Percentiles rank a stretch among this genome's conserved stretches.
Evolutionary conservation across 441 rosid species (phyloP).

Genomic region (Arabidopsis hybrid): DNA sequence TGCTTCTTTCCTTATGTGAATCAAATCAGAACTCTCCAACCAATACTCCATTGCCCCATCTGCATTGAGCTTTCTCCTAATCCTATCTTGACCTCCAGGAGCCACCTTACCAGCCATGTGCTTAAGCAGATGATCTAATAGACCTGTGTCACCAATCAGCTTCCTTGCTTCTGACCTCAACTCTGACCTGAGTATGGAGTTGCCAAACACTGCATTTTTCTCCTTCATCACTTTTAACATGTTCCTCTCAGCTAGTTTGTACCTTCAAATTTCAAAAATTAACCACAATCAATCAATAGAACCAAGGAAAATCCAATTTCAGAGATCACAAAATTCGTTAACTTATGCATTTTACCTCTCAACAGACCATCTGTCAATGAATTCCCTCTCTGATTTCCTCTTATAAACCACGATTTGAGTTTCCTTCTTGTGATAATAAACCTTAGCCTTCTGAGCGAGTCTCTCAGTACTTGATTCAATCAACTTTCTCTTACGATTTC

Average conservation of each 20-base stretch:
- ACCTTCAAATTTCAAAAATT: conserved; percentile 56
- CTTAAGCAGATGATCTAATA: conserved; percentile 91
- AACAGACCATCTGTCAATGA: conserved; percentile 80
- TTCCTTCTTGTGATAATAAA: conserved; percentile 45
- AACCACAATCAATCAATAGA: conserved; percentile 15
- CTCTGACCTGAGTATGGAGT: conserved; percentile 76
- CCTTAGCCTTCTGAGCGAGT: conserved; percentile 38
- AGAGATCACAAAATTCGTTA: conserved; percentile 11
- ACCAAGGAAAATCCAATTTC: conserved; percentile 1
- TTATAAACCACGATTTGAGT: conserved; percentile 49
- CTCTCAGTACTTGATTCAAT: conserved; percentile 27
- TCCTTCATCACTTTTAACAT: conserved; percentile 89
- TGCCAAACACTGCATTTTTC: conserved; percentile 75
- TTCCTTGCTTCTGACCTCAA: conserved; percentile 84
- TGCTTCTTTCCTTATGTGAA: conserved; percentile 73
- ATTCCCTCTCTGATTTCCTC: conserved; percentile 50
- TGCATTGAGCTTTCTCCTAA: conserved; percentile 87
- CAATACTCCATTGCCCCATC: conserved; percentile 99
- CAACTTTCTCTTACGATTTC: conserved; percentile 54
- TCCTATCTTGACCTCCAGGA: conserved; percentile 88
- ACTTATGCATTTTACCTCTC: conserved; percentile 57
- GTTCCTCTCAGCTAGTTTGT: conserved; percentile 80
- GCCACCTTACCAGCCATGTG: conserved; percentile 97
- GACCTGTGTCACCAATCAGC: conserved; percentile 95
- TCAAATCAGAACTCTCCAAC: conserved; percentile 84